Evolutionary conservation across 768 basidiomycete genomes (phyloP), one percentile per base, ranked within the genome.

Genomic region (Floccularia luteovirens): DNA sequence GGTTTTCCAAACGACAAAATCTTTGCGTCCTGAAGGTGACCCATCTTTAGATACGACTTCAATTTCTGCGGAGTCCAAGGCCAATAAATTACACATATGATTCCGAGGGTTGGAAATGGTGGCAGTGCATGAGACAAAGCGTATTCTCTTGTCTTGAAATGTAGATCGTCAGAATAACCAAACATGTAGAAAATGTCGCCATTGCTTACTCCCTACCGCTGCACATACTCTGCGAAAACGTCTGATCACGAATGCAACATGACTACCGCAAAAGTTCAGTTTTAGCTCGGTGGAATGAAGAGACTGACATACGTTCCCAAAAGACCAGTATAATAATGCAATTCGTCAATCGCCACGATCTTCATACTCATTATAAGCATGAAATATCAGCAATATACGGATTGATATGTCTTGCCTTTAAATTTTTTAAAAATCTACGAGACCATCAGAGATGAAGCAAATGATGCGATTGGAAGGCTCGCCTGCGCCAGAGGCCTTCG

Each of bases 101-200:
- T 72, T 59, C 25, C 61, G 58, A 4, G 90, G 88, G 44, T 88
- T 83, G 4, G 79, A 66, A 31, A 94, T 82, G 0, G 90, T 94
- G 24, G 90, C 90, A 45, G 86, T 90, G 53, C 90, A 93, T 10
- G 89, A 90, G 4, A 93, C 75, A 51, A 88, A 90, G 13, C 64
- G 71, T 2, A 72, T 53, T 0, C 60, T 62, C 35, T 59, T 58
- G 50, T 89, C 87, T 85, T 16, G 30, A 38, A 19, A n/a, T 24
- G 20, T 16, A 20, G 16, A 22, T 21, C 24, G 21, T 17, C 14
- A 17, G 34, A 23, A 22, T 17, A n/a, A 13, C n/a, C n/a, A n/a
- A n/a, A n/a, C n/a, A 42, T 31, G 10, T 21, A 23, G 24, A 35
- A 24, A 5, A 13, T n/a, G 27, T 8, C 7, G 14, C 12, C 19